Evolutionary conservation across 2,329 filamentous ascomycete genomes (phyloP), one percentile per base, ranked within the genome.

Genomic region (Xylaria sp.): DNA sequence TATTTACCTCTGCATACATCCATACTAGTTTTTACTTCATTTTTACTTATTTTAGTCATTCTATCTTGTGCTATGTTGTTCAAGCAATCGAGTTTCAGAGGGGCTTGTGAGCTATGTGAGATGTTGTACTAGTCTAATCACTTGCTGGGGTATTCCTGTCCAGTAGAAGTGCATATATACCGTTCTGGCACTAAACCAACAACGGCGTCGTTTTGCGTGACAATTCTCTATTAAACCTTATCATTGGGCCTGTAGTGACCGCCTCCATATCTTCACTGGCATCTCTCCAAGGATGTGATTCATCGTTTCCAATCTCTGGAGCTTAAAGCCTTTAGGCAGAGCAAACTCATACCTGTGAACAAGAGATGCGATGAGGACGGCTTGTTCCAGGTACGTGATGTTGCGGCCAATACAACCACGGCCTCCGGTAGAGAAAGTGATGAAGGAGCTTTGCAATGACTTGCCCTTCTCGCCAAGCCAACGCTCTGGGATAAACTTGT

Each of bases 251-350:
- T 36, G 49, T 17, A 36, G 3, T 25, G 57, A 20, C 38, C 59
- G 50, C 50, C 39, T 61, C 59, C 59, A 62, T 47, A 62, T 47
- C 29, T 62, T 62, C 7, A 62, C 39, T 22, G 50, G 50, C 59
- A 62, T 62, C 49, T 54, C 39, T n/a, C 59, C 59, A 20, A 61
- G 49, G n/a, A 61, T 61, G 27, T 61, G 59, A 20, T 61, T 61
- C 50, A 61, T 61, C 5, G 50, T 55, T 13, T 62, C 60, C 22
- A 49, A 29, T 39, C 60, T 49, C 25, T 56, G 29, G 1, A 62
- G 50, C 39, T 55, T 9, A 13, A 62, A 62, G 5, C 60, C 50
- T 49, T 62, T 38, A 1, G 60, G 50, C 1, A 62, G 15, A 15
- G 50, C 60, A 29, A 62, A 61, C 15, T 61, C 59, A 10, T 61